Evolutionary conservation across 2,329 filamentous ascomycete genomes (phyloP), one percentile per base, ranked within the genome.

Genomic region (Clarireedia paspali): DNA sequence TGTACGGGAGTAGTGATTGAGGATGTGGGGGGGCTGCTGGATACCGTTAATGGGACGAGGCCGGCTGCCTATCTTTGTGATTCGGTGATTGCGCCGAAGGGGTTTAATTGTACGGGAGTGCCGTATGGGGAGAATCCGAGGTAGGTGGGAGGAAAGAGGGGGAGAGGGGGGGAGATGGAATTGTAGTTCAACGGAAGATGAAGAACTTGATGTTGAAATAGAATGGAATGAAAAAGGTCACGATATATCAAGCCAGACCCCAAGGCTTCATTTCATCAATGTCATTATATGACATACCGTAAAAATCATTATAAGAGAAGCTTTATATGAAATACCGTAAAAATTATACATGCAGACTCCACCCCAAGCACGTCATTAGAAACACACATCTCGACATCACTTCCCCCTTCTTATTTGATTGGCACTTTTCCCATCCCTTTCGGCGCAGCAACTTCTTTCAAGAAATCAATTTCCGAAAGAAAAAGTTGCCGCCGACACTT

Each of bases 61-160:
- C 52, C 52, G 26, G n/a, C 2, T 3, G 30, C 48, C 34, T 54
- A 49, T 49, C 45, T 54, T 40, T 54, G 52, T 49, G 45, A 49
- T 49, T n/a, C 44, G 15, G 52, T 49, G 23, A 36, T 23, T n/a
- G 17, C 2, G 6, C 45, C 45, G 1, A 5, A 9, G 5, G 52
- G 52, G 9, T 49, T 49, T 24, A 54, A 54, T 42, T 54, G 52
- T 49, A 54, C 52, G 24, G 52, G 52, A 2, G 5, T n/a, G 3
- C 52, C 52, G 12, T 54, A 42, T 54, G 52, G 45, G 24, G 52
- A 54, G 36, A 54, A 54, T 42, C 44, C 52, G 23, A 49, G 52
- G n/a, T 53, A 47, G 44, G 20, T 17, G 34, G 9, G 20, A 20
- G 2, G 20, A 20, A 20, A 20, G 20, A 3, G 20, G 20, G 9